A percentile compares a stretch with the other conserved stretches of the same genome.
phyloP scores from a whole-genome alignment of 139 green algal species.

The Desmodesmus armatus region DNA sequence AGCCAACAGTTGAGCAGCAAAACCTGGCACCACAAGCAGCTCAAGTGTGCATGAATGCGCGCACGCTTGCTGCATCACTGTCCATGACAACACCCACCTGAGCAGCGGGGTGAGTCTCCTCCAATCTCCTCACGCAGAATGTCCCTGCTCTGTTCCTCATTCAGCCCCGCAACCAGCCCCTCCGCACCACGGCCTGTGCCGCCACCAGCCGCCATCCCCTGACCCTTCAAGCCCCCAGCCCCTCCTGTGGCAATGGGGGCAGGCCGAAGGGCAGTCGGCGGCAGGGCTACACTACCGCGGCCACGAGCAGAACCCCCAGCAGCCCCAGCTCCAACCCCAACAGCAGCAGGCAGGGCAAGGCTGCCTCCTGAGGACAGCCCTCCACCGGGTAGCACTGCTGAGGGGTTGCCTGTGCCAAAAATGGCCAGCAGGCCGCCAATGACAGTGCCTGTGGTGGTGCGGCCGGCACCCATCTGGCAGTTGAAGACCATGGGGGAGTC shows the following conservation, averaged over 20 bases:
- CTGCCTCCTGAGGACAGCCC: neutral
- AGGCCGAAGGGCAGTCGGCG: too few species aligned
- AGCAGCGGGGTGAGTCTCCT: conserved; percentile 25
- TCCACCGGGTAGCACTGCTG: neutral
- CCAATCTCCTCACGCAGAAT: conserved; percentile 49
- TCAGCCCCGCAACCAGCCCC: neutral
- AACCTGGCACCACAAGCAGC: neutral
- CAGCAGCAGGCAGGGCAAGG: too few species aligned
- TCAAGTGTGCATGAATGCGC: neutral
- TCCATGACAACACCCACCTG: conserved; percentile 32
- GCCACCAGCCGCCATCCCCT: neutral
- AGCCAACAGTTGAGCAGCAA: too few species aligned
- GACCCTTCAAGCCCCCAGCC: too few species aligned
- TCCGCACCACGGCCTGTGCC: neutral
- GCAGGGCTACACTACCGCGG: neutral
- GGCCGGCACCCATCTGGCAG: conserved; percentile 90
- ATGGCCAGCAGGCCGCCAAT: conserved; percentile 88
- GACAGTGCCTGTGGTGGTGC: conserved; percentile 93
- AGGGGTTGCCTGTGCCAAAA: conserved; percentile 38
- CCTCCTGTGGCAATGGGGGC: too few species aligned
- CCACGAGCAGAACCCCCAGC: neutral
- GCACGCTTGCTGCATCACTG: neutral
- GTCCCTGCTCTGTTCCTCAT: conserved; percentile 36
- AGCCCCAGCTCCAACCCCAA: neutral
- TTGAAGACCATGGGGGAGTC: conserved; percentile 86